Evolutionary conservation across 2,329 filamentous ascomycete species (phyloP).

Genomic region (Fusarium pilosicola): DNA sequence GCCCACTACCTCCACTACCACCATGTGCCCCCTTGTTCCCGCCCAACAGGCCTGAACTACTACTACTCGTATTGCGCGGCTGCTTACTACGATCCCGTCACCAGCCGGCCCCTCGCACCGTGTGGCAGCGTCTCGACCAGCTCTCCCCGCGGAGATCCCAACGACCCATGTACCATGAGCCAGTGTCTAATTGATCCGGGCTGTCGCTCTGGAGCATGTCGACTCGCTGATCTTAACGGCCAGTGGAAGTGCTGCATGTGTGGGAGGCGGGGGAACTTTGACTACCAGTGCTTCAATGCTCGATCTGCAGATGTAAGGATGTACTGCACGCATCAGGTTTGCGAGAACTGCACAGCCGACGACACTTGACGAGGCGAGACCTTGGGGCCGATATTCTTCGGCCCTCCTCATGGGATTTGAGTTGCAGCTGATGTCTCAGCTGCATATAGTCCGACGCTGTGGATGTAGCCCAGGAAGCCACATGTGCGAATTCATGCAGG

Average conservation of each 20-base stretch:
- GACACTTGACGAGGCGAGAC: not conserved
- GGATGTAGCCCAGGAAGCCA: slow-evolving; percentile 14
- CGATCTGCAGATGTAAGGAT: slow-evolving; percentile 58
- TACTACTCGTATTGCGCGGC: slow-evolving; percentile 58
- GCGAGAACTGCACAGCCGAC: slow-evolving; percentile 52
- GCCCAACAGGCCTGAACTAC: slow-evolving; percentile 52
- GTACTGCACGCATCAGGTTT: slow-evolving; percentile 62
- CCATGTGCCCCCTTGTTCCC: slow-evolving; percentile 56
- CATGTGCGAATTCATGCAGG: not conserved
- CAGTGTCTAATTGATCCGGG: slow-evolving; percentile 57
- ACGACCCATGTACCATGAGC: slow-evolving; percentile 57
- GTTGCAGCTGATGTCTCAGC: slow-evolving; percentile 21
- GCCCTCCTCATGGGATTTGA: slow-evolving; percentile 3
- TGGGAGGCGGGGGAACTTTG: slow-evolving; percentile 56
- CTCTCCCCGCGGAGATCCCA: slow-evolving; percentile 45
- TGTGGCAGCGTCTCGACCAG: slow-evolving; percentile 32
- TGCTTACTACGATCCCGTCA: slow-evolving; percentile 47
- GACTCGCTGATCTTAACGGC: slow-evolving; percentile 59
- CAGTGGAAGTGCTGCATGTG: slow-evolving; percentile 63
- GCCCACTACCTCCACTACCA: slow-evolving; percentile 64
- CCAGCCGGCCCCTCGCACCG: slow-evolving; percentile 38
- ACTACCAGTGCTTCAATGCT: slow-evolving; percentile 57
- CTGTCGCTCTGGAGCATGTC: slow-evolving; percentile 60
- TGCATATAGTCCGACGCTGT: slow-evolving; percentile 25
- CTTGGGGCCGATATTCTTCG: slow-evolving; percentile 21